A percentile compares a stretch with the other conserved stretches of the same genome.
Conservation (phyloP, 768 basidiomycete species). For the Boletus subcaerulescens region DNA sequence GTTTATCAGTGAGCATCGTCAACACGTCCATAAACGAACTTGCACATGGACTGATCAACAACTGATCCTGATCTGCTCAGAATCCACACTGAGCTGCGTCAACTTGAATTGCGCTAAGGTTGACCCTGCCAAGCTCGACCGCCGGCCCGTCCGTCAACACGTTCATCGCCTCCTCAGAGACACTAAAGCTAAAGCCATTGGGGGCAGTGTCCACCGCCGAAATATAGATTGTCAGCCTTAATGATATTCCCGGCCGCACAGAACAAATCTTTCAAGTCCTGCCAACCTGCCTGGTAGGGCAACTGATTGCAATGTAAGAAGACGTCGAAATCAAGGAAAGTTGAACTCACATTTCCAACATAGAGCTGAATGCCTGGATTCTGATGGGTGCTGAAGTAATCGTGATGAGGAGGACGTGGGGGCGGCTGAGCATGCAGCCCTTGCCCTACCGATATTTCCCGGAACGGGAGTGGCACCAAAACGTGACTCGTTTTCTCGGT, state of each 20-base stretch:
- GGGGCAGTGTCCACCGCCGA: slow-evolving; percentile 29
- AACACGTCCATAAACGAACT: background rate
- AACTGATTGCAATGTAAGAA: slow-evolving; percentile 47
- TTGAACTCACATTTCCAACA: slow-evolving; percentile 76
- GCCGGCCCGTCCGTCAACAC: slow-evolving; percentile 48
- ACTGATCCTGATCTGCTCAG: background rate
- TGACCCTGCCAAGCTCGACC: slow-evolving; percentile 44
- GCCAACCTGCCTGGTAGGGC: slow-evolving; percentile 96
- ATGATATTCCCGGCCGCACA: slow-evolving; percentile 93
- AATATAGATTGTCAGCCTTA: slow-evolving; percentile 62
- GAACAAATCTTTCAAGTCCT: slow-evolving; percentile 97
- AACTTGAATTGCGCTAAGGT: slow-evolving; percentile 44
- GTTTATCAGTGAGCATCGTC: background rate
- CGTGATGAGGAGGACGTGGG: slow-evolving; percentile 79
- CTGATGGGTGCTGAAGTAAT: slow-evolving; percentile 54
- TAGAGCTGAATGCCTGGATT: slow-evolving; percentile 89
- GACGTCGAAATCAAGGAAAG: background rate
- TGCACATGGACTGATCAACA: background rate
- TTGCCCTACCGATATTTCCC: slow-evolving; percentile 91
- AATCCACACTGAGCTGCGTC: slow-evolving; percentile 47
- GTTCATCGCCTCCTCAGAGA: slow-evolving; percentile 55
- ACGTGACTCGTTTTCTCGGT: slow-evolving; percentile 93
- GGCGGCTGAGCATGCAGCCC: slow-evolving; percentile 77
- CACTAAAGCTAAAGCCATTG: slow-evolving; percentile 42
- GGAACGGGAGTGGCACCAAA: slow-evolving; percentile 95